Evolutionary conservation across 768 basidiomycete species (phyloP), one percentile per base, ranked within the genome.

Genomic region (Mycena haematopus): DNA sequence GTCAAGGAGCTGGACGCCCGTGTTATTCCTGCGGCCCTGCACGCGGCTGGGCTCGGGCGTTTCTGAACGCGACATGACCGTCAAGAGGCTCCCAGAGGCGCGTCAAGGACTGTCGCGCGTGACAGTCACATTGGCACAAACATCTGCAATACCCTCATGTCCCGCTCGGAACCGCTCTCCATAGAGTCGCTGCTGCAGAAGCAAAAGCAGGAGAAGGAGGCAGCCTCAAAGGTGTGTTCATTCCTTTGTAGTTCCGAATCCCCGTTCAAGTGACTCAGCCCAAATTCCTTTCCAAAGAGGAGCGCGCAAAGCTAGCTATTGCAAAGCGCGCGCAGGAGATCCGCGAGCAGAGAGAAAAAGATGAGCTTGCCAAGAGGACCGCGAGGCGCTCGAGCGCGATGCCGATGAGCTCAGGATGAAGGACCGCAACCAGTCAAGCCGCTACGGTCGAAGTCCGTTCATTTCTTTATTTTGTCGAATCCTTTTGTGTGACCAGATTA

Each of bases 211-310:
- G 95, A 96, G 73, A 94, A 90, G 70, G 95, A 97, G 63, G 92
- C 91, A 1, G 92, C 94, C 52, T 80, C 95, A 52, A 97, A 94
- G 84, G 96, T 93, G 60, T 31, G 74, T 72, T n/a, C 38, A 27
- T 49, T 54, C 11, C 40, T 25, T 33, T 31, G 19, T 50, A 2
- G 33, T 15, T 52, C 49, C 58, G 47, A 13, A 22, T 33, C 17
- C 42, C 13, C 63, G 52, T 64, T 65, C 52, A 65, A 27, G 65
- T 65, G 59, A 45, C 63, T 52, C 59, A 98, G 95, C 96, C 96
- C 36, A 96, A 88, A 76, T 99, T 99, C 79, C 81, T 99, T 15
- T 86, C 92, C 2, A 99, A 93, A 76, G 93, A 95, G 67, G 92
- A 97, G 70, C 87, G 96, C 52, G 93, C 93, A 19, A 86, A 87